Evolutionary conservation across 2,329 filamentous ascomycete species (phyloP), one percentile per base, ranked within the genome.

Genomic region (Alternaria atra): DNA sequence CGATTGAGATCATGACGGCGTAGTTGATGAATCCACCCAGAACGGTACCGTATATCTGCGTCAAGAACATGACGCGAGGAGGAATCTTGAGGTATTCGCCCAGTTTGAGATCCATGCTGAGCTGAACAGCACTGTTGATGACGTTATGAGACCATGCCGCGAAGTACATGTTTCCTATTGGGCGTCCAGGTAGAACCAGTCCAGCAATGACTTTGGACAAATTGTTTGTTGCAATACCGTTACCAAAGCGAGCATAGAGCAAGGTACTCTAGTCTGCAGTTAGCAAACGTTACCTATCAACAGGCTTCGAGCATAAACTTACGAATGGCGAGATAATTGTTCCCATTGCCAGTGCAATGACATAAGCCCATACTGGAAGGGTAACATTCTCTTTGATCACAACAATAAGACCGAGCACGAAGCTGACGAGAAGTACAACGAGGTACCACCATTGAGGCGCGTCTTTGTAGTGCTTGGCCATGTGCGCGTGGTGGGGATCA

Each of bases 21-120:
- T 66, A 66, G 47, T 66, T 66, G 46, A 66, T 64, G 51, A 64
- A 64, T 2, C 61, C 61, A 42, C 64, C 64, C 30, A 66, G 58
- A 3, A 66, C 44, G 9, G 61, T 66, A 17, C 64, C 64, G 39
- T 66, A 66, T 4, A 64, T 58, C 10, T 66, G 64, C 2, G 61
- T 62, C 46, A 66, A 9, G 39, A 66, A 66, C 64, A 66, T 66
- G 50, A 64, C 58, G 9, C 64, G 61, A 9, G 61, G 61, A 27
- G 64, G 64, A 8, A 66, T 64, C 29, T 66, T 66, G 34, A 66
- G 58, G 23, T 66, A 66, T 30, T 66, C 61, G 9, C 61, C 64
- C 12, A 66, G 34, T 35, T 66, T 66, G 4, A 66, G 51, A 8
- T 66, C 64, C 58, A 58, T 62, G 12, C 61, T 60, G 40, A 66